A percentile compares a stretch with the other conserved stretches of the same genome.
Evolutionary conservation across 352 stramenopile genomes (phyloP).

Genomic region (Globisporangium nodosum): DNA sequence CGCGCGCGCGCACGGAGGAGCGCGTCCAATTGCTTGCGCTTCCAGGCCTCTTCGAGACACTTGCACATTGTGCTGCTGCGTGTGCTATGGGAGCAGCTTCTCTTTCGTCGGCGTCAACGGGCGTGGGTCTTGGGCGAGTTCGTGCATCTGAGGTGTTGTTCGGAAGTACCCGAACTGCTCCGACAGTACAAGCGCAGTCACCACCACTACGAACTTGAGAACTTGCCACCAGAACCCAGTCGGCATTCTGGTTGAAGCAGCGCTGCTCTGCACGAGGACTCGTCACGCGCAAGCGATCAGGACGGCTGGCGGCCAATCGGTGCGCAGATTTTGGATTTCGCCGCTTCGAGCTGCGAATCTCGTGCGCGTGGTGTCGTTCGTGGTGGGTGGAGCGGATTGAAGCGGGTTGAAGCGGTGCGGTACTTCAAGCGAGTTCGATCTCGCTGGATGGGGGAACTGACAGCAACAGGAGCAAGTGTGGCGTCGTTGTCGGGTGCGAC

Average conservation of each 20-base stretch:
- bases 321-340: not conserved
- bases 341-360: not conserved
- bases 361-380: not conserved
- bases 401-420: not conserved
- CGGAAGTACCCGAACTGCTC: no score
- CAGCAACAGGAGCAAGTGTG: no score
- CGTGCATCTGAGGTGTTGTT: no score
- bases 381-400: not conserved
- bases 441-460: not conserved
- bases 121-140: no score
- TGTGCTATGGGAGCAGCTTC: slow-evolving; percentile 9
- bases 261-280: not conserved
- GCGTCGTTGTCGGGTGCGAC: not conserved
- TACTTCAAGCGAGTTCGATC: not conserved
- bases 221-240: no score
- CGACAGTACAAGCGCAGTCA: no score
- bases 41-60: slow-evolving; percentile 99
- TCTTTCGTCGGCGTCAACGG: no score
- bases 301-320: not conserved
- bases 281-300: not conserved
- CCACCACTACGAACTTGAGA: no score
- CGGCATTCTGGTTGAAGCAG: no score
- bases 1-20: slow-evolving; percentile 96
- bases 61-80: slow-evolving; percentile 94
- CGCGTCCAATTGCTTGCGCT: slow-evolving; percentile 99